phyloP scores from a whole-genome alignment of 805 yeast genomes.

The Ogataea ganodermae region DNA sequence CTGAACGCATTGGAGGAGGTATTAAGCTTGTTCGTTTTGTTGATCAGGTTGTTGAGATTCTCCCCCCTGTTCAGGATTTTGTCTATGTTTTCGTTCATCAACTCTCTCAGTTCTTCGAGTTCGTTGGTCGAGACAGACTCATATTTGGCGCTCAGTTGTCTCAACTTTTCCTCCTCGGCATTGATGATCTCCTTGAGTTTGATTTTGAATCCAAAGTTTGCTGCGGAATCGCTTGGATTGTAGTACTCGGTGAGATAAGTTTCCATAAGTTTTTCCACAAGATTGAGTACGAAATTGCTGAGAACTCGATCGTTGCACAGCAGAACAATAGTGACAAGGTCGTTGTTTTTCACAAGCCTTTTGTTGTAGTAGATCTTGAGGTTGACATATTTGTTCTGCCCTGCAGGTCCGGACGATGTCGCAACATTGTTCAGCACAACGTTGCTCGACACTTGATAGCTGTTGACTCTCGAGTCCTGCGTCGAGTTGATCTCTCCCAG shows the following conservation, averaged over 20 bases:
- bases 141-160: conserved; percentile 38
- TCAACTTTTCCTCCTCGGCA: conserved; percentile 50
- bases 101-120: conserved; percentile 61
- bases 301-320: conserved; percentile 47
- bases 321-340: conserved; percentile 53
- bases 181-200: conserved; percentile 58
- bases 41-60: conserved; percentile 67
- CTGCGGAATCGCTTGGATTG: conserved; percentile 25
- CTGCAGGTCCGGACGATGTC: conserved; percentile 26
- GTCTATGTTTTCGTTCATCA: conserved; percentile 75
- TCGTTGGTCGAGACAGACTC: conserved; percentile 46
- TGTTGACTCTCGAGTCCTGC: conserved; percentile 35
- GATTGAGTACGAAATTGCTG: conserved; percentile 46
- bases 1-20: conserved; percentile 68
- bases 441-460: conserved; percentile 24
- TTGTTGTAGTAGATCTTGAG: conserved; percentile 51
- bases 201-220: conserved; percentile 49
- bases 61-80: conserved; percentile 77
- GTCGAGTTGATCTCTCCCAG: conserved; percentile 55
- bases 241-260: conserved; percentile 39
- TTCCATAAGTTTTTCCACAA: conserved; percentile 51
- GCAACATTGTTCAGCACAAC: conserved; percentile 18
- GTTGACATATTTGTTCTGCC: conserved; percentile 30
- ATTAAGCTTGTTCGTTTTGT: conserved; percentile 75
- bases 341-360: conserved; percentile 43